Conservation (phyloP, 768 basidiomycete genomes). For the Tephrocybe sp. region DNA sequence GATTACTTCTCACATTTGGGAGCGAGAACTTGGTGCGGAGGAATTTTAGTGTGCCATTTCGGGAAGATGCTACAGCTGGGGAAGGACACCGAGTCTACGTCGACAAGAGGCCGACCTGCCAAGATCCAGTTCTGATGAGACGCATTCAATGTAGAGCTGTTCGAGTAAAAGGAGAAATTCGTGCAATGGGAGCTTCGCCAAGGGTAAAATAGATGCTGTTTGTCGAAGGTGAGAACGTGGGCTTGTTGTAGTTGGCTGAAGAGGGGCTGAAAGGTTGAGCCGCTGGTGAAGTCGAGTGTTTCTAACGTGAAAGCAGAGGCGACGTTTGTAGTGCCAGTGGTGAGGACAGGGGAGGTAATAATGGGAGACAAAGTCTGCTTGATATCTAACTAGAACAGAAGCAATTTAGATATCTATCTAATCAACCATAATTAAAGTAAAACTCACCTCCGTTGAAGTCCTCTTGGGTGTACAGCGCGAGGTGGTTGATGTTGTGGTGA, state of each 20-base stretch:
- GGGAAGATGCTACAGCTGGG: constrained; percentile 37
- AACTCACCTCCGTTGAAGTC: constrained; percentile 27
- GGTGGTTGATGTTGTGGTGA: constrained; percentile 2
- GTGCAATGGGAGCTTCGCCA: constrained; percentile 2
- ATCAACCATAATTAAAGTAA: background rate
- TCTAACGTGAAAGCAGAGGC: constrained; percentile 10
- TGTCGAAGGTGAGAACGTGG: constrained; percentile 24
- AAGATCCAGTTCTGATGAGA: constrained; percentile 4
- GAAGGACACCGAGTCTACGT: constrained; percentile 25
- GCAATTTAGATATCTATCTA: background rate
- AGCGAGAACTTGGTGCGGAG: constrained; percentile 67
- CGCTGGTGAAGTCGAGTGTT: background rate
- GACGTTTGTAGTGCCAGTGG: constrained; percentile 13
- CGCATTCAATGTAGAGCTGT: constrained; percentile 2
- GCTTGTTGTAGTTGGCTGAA: constrained; percentile 19
- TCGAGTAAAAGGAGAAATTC: constrained; percentile 7
- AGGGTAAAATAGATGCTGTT: constrained; percentile 23
- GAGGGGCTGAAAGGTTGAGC: constrained; percentile 19
- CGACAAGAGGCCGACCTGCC: constrained; percentile 18
- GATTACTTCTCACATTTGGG: constrained; percentile 56
- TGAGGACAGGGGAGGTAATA: constrained; percentile 13
- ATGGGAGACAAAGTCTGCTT: constrained; percentile 22
- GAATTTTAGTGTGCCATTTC: constrained; percentile 34
- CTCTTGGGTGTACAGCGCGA: background rate
- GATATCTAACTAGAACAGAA: constrained; percentile 15